A percentile compares a stretch with the other conserved stretches of the same genome.
Evolutionary conservation across 176 grass and related monocot genomes (phyloP).

Genomic region (Ananas comosus): DNA sequence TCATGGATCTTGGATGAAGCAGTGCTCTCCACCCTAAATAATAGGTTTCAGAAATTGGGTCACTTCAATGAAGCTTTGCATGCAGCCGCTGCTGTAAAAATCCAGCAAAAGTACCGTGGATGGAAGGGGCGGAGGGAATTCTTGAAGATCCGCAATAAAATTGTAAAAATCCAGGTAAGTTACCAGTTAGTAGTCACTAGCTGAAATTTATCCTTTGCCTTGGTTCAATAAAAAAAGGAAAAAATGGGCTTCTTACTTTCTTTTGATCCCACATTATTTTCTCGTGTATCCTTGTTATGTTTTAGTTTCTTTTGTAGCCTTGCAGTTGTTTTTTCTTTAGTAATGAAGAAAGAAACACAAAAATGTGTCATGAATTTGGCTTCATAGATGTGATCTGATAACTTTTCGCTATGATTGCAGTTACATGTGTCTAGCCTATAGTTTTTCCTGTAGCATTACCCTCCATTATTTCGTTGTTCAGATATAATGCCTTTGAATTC

Average conservation of each 20-base stretch:
- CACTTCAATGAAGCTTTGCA: conserved; percentile 43
- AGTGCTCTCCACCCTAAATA: conserved; percentile 24
- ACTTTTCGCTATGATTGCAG: background rate
- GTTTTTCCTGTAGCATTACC: background rate
- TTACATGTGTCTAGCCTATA: background rate
- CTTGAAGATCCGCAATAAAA: conserved; percentile 42
- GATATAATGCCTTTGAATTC: background rate
- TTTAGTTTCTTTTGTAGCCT: too few relatives aligned
- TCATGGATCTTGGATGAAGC: conserved; percentile 12
- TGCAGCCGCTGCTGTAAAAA: conserved; percentile 45
- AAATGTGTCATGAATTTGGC: too few relatives aligned
- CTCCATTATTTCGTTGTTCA: background rate
- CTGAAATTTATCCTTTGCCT: background rate
- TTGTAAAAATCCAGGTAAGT: conserved; percentile 84
- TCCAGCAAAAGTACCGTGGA: conserved; percentile 77
- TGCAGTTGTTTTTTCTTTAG: too few relatives aligned
- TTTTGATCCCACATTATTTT: too few relatives aligned
- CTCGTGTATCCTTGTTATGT: too few relatives aligned
- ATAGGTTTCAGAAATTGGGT: conserved; percentile 18
- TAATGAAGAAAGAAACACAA: too few relatives aligned
- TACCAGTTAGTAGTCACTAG: background rate
- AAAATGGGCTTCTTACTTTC: too few relatives aligned
- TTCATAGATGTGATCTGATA: background rate
- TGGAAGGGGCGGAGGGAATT: conserved; percentile 79
- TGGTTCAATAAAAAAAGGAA: background rate